Percentiles rank a stretch among this genome's conserved stretches.
phyloP scores from a whole-genome alignment of 2,329 filamentous ascomycete species.

The Alternaria rosae region DNA sequence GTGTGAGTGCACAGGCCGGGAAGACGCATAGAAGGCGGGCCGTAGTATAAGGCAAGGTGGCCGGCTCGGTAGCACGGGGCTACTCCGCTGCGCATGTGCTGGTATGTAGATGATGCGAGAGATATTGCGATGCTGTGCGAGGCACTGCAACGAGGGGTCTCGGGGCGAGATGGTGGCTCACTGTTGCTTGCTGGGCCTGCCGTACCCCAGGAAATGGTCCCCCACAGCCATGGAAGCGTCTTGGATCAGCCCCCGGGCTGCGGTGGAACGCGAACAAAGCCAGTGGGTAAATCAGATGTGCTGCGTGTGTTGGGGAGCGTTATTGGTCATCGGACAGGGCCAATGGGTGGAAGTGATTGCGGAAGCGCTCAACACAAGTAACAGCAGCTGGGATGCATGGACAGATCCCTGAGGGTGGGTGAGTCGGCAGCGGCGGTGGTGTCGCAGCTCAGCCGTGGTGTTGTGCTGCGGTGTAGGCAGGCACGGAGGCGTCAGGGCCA shows the following conservation, averaged over 20 bases:
- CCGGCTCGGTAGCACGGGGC: constrained; percentile 18
- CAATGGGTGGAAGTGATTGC: constrained; percentile 15
- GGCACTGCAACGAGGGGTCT: constrained; percentile 8
- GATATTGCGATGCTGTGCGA: constrained; percentile 25
- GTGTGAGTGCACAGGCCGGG: constrained; percentile 14
- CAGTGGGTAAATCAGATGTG: constrained; percentile 21
- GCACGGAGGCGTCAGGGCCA: constrained; percentile 1
- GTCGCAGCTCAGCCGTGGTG: neutral
- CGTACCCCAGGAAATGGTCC: constrained; percentile 31
- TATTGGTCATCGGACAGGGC: constrained; percentile 27
- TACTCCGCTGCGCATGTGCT: constrained; percentile 3
- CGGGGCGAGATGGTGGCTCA: constrained; percentile 13
- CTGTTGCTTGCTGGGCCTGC: constrained; percentile 24
- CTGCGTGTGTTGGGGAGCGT: constrained; percentile 6
- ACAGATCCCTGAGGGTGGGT: neutral
- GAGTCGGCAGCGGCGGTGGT: neutral
- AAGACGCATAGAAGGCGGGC: constrained; percentile 31
- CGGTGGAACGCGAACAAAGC: constrained; percentile 29
- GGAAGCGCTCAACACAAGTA: constrained; percentile 16
- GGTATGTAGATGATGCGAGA: constrained; percentile 17
- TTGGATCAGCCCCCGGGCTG: constrained; percentile 21
- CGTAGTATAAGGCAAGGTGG: constrained; percentile 19
- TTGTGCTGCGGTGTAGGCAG: constrained; percentile 3
- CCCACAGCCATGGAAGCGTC: constrained; percentile 23
- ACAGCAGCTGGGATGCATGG: neutral